A percentile compares a stretch with the other conserved stretches of the same genome.
phyloP scores from a whole-genome alignment of 768 basidiomycete species.

The Stropharia rugosoannulata region DNA sequence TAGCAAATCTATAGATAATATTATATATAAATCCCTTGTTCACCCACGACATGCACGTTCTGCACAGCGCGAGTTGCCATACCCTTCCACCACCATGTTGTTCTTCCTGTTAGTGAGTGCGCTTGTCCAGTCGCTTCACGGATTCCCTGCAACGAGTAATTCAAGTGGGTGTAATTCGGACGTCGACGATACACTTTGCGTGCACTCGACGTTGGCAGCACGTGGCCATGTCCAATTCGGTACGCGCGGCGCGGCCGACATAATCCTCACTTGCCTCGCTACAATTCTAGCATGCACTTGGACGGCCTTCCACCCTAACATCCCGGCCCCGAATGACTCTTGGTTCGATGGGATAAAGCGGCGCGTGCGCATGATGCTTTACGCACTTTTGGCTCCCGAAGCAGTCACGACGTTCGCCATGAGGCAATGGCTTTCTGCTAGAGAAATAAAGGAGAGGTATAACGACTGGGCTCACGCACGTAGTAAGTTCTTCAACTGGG shows the following conservation, averaged over 20 bases:
- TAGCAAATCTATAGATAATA: too few species aligned
- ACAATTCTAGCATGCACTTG: slow-evolving; percentile 11
- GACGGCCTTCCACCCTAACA: slow-evolving; percentile 12
- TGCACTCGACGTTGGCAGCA: too few species aligned
- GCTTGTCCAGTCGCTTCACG: too few species aligned
- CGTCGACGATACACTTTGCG: too few species aligned
- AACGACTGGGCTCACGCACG: neutral
- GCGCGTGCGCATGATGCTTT: slow-evolving; percentile 4
- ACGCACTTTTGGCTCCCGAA: slow-evolving; percentile 16
- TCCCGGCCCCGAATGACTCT: neutral
- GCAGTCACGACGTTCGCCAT: slow-evolving; percentile 18
- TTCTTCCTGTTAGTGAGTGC: too few species aligned
- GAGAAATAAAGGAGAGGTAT: slow-evolving; percentile 8
- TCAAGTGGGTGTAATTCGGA: too few species aligned
- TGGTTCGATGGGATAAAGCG: neutral
- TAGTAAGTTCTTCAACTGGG: neutral
- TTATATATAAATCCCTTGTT: too few species aligned
- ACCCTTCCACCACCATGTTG: too few species aligned
- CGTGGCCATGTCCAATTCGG: neutral
- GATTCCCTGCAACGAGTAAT: too few species aligned
- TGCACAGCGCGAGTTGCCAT: too few species aligned
- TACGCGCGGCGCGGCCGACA: neutral
- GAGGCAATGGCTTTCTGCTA: slow-evolving; percentile 14
- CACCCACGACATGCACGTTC: too few species aligned
- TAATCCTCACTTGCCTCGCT: slow-evolving; percentile 3